Evolutionary conservation across 768 basidiomycete genomes (phyloP).

Genomic region (Xanthoconium purpureum): DNA sequence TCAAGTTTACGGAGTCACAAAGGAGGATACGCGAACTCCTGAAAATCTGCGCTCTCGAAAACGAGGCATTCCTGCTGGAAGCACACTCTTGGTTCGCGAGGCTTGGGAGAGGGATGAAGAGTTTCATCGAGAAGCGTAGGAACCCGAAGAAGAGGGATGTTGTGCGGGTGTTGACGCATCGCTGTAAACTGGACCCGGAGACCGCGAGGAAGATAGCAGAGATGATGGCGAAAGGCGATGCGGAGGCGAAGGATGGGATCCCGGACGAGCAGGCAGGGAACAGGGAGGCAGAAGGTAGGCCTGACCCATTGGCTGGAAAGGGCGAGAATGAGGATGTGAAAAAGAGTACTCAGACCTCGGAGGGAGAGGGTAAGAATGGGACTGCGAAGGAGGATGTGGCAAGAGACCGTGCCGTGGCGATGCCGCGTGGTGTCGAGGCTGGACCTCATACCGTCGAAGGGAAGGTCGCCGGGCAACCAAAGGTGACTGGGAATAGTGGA

Average conservation of each 20-base stretch:
- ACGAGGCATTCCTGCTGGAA: slow-evolving; percentile 14
- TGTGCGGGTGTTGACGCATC: slow-evolving; percentile 17
- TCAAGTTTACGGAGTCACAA: slow-evolving; percentile 25
- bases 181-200: slow-evolving; percentile 27
- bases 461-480: neutral
- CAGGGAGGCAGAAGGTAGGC: neutral
- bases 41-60: slow-evolving; percentile 12
- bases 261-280: neutral
- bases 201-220: slow-evolving; percentile 22
- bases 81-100: slow-evolving; percentile 17
- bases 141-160: slow-evolving; percentile 19
- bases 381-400: neutral
- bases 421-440: neutral
- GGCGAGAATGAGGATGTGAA: neutral
- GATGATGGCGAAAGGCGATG: slow-evolving; percentile 19
- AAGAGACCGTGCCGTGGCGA: neutral
- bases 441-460: neutral
- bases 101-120: slow-evolving; percentile 9
- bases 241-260: neutral
- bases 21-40: slow-evolving; percentile 19
- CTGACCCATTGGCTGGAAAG: neutral
- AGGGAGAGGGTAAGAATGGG: neutral
- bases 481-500: neutral
- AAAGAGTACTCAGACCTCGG: neutral
- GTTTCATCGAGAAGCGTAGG: slow-evolving; percentile 13